These are phyloP conservation scores for Saccharomyces hybrid DNA, from an alignment of 1,139 yeast species.

Conservation along the genomic window DNA sequence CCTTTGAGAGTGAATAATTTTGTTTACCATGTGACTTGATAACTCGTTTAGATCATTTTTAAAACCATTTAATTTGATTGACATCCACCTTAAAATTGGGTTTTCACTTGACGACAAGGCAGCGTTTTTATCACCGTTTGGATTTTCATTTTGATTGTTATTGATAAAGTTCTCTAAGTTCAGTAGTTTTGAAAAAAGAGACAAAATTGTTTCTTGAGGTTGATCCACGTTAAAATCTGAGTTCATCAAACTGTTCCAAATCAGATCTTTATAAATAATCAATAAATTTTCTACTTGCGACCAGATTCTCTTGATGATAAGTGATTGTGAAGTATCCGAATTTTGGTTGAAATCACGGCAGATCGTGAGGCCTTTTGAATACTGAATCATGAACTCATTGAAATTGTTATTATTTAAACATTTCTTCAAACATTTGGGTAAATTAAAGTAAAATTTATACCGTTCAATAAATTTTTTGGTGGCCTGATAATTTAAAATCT, in stretches of 20 bases:
- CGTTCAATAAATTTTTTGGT: slow-evolving; percentile 58
- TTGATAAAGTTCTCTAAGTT: slow-evolving; percentile 42
- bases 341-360: neutral
- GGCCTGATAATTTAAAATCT: slow-evolving; percentile 51
- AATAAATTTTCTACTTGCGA: slow-evolving; percentile 58
- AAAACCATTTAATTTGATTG: slow-evolving; percentile 40
- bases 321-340: neutral
- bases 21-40: slow-evolving; percentile 27
- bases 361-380: slow-evolving; percentile 42
- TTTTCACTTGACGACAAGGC: slow-evolving; percentile 35
- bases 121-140: slow-evolving; percentile 1
- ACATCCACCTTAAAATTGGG: slow-evolving; percentile 59
- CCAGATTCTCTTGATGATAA: slow-evolving; percentile 50
- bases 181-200: slow-evolving; percentile 49
- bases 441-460: slow-evolving; percentile 59
- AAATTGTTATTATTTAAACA: slow-evolving; percentile 57
- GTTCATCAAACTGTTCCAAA: slow-evolving; percentile 52
- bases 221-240: slow-evolving; percentile 21
- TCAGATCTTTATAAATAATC: slow-evolving; percentile 52
- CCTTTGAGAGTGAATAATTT: slow-evolving; percentile 34
- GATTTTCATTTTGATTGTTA: slow-evolving; percentile 2
- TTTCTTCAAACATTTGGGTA: slow-evolving; percentile 55
- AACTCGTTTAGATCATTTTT: slow-evolving; percentile 35
- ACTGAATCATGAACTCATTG: slow-evolving; percentile 62
- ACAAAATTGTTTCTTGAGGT: slow-evolving; percentile 42